Conservation (phyloP, 176 grass and related monocot genomes). For the Oryza meridionalis region DNA sequence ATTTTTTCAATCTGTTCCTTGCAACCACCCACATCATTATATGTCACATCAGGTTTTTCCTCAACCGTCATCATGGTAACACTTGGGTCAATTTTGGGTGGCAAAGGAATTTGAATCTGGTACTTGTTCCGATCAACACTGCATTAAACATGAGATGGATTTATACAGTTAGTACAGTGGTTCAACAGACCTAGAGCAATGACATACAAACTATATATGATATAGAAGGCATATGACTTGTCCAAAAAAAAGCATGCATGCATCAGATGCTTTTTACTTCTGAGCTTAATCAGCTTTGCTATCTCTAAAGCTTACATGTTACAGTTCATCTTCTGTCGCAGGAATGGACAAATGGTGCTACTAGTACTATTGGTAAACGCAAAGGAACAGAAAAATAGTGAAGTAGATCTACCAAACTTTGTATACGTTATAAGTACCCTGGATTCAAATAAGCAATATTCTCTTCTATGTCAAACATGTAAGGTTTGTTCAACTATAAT, state of each 20-base stretch:
- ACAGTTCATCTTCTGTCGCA: not conserved
- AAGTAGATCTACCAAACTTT: not conserved
- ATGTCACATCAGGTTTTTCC: slow-evolving; percentile 95
- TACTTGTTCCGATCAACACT: slow-evolving; percentile 96
- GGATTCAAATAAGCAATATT: slow-evolving; percentile 12
- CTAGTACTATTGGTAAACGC: not conserved
- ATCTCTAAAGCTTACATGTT: not conserved
- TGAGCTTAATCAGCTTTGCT: slow-evolving; percentile 11
- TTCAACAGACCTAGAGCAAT: slow-evolving; percentile 14
- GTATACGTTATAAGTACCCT: not conserved
- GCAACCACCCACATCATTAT: slow-evolving; percentile 93
- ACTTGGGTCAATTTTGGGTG: slow-evolving; percentile 91
- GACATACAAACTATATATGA: not conserved
- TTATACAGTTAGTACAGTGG: not conserved
- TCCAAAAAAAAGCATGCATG: slow-evolving; percentile 12
- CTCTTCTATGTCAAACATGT: not conserved
- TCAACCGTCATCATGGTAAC: slow-evolving; percentile 99
- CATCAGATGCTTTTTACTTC: not conserved
- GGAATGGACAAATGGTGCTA: not conserved
- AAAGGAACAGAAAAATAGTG: not conserved
- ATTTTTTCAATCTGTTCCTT: slow-evolving; percentile 98
- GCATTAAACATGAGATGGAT: slow-evolving; percentile 43
- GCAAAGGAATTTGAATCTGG: slow-evolving; percentile 92
- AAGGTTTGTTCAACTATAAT: not conserved
- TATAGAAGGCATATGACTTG: not conserved